Evolutionary conservation across 2,329 filamentous ascomycete species (phyloP), one percentile per base, ranked within the genome.

Genomic region (Dactylellina parvicollis): DNA sequence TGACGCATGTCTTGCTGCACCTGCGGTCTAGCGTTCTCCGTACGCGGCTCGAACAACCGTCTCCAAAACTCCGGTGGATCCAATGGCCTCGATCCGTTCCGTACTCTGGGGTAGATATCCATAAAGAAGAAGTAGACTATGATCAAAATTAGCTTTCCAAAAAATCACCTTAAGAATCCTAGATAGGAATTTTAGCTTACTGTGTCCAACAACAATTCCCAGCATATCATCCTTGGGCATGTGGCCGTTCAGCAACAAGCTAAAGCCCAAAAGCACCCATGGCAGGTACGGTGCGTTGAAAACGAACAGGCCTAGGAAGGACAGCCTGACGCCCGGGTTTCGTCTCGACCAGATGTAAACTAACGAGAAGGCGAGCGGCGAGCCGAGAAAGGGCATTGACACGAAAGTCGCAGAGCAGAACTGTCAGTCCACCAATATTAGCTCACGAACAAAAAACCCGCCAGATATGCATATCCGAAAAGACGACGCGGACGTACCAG

Each of bases 301-400:
- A 0, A 95, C 91, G 42, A 98, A 82, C 50, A 99, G 80, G 0
- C 95, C 95, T 3, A 99, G 83, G 80, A 96, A 92, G 79, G 92
- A 96, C 12, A 99, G 85, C 67, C 92, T 86, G 0, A 92, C 96
- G 75, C 97, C 92, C 0, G 95, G 94, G 80, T 99, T 98, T 66
- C 94, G 89, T 59, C 95, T 87, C 75, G 92, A 95, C 95, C 95
- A 99, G 78, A 99, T 97, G 81, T 99, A 99, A 65, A 98, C 94
- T 74, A 99, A 85, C 4, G 92, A 96, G 54, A 92, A 96, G 2
- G 92, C 96, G 12, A 99, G 86, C 1, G 94, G 91, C 42, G 93
- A 92, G n/a, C 95, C 95, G 9, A 99, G 87, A 81, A 97, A 99
- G 0, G 92, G 92, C 84, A 98, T 92, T 24, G 90, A 44, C 20